Base-by-base conservation (phyloP, 306 rosid species). In the Castanopsis chinensis region DNA sequence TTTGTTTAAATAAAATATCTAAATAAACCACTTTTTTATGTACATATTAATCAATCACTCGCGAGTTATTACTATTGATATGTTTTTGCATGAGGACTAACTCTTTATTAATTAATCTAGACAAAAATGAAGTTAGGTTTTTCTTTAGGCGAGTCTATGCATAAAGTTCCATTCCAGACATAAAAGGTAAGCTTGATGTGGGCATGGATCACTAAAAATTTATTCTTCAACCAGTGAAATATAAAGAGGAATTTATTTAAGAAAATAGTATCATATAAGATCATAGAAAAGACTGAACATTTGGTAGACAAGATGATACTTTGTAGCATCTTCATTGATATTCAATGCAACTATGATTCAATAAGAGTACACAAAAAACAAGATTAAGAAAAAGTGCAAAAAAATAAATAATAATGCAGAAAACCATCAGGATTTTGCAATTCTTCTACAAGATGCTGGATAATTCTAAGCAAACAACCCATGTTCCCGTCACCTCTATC, bases 341-440 rank as follows among this genome's bases (percentile, higher is more conserved):
- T 64, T 12, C 21, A 64, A 64, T 32, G 37, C 68, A 12, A 64
- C 20, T 28, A 4, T 13, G 43, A 68, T 68, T 19, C 28, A n/a
- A 33, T 68, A 4, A 0, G 19, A 68, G n/a, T 19, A 18, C 17
- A 10, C 10, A 35, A 8, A 1, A 68, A 68, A 33, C n/a, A 6
- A 68, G 45, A 19, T n/a, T 9, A 10, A 49, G 17, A 10, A 33
- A 68, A 68, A 19, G 14, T 5, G 17, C 23, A 35, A 35, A 35
- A 35, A 27, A 67, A 67, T 19, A 58, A 54, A 77, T 71, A 75
- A 23, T 13, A 41, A 71, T 71, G 77, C 58, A 80, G 78, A 76
- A 71, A 70, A 30, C 43, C 52, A 49, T 68, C 28, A 72, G 55
- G 72, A 63, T 76, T 73, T 64, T 54, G 33, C 55, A 63, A 53